Conservation (phyloP, 495 filamentous ascomycete genomes). For the Penicillium cinerascens region DNA sequence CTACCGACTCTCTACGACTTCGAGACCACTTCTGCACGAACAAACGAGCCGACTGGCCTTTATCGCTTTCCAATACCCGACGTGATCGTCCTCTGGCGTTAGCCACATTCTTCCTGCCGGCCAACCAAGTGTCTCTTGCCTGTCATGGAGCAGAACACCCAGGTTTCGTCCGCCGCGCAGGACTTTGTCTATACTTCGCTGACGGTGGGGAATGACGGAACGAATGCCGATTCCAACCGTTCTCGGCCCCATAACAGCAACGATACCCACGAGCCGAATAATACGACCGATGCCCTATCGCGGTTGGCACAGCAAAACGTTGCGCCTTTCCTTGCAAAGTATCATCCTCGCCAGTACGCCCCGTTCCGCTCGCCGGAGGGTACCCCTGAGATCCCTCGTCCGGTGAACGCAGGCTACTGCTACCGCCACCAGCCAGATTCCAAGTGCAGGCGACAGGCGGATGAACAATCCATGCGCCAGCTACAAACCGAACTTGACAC, state of each 20-base stretch:
- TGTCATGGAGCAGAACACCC: background rate
- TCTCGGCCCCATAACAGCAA: conserved; percentile 15
- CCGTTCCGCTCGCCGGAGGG: conserved; percentile 48
- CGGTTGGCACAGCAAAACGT: conserved; percentile 56
- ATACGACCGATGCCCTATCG: conserved; percentile 29
- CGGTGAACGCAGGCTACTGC: conserved; percentile 81
- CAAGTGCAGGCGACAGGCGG: conserved; percentile 86
- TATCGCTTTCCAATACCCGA: background rate
- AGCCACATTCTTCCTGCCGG: background rate
- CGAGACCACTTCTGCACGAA: background rate
- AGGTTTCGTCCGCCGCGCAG: background rate
- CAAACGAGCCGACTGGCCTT: background rate
- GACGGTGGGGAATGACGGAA: conserved; percentile 6
- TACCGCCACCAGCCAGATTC: conserved; percentile 93
- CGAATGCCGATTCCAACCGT: conserved; percentile 24
- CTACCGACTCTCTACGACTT: background rate
- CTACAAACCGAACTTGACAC: conserved; percentile 85
- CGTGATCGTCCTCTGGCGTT: background rate
- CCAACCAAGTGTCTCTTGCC: background rate
- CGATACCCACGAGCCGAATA: conserved; percentile 4
- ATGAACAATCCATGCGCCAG: conserved; percentile 93
- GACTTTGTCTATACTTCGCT: background rate
- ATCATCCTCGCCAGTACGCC: conserved; percentile 81
- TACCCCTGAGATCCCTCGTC: conserved; percentile 32
- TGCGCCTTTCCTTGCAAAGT: conserved; percentile 77